phyloP scores from a whole-genome alignment of 805 yeast genomes.

The Schwanniomyces occidentalis region DNA sequence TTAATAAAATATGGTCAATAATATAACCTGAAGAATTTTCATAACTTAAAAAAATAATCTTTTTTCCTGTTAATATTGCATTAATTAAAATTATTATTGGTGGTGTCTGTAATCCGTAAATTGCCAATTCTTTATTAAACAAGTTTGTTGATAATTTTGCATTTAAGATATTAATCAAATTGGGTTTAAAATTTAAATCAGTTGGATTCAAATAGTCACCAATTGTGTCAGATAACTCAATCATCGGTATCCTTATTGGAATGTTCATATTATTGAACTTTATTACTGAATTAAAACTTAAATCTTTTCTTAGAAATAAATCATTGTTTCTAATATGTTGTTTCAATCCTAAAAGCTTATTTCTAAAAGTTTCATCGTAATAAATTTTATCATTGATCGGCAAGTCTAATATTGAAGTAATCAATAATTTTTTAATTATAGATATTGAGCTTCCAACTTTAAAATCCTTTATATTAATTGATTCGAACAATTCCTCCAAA shows the following conservation, averaged over 20 bases:
- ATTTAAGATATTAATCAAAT: slow-evolving; percentile 33
- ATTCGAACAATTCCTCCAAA: slow-evolving; percentile 28
- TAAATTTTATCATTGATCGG: slow-evolving; percentile 44
- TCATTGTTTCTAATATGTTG: slow-evolving; percentile 24
- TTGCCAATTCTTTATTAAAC: slow-evolving; percentile 49
- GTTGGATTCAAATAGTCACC: slow-evolving; percentile 49
- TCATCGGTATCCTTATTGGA: slow-evolving; percentile 45
- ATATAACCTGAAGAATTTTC: slow-evolving; percentile 44
- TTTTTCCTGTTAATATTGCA: slow-evolving; percentile 40
- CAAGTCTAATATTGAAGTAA: slow-evolving; percentile 44
- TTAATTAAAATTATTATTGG: slow-evolving; percentile 37
- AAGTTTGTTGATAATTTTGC: slow-evolving; percentile 33
- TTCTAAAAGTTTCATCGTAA: slow-evolving; percentile 38
- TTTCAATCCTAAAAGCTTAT: slow-evolving; percentile 33
- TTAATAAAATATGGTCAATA: slow-evolving; percentile 39
- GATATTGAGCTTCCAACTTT: slow-evolving; percentile 22
- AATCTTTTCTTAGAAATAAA: slow-evolving; percentile 43
- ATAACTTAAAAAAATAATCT: slow-evolving; percentile 39
- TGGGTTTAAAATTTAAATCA: slow-evolving; percentile 42
- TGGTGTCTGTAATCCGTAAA: slow-evolving; percentile 56
- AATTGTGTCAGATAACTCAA: slow-evolving; percentile 40
- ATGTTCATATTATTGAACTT: slow-evolving; percentile 42
- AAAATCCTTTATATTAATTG: slow-evolving; percentile 34
- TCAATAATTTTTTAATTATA: slow-evolving; percentile 35
- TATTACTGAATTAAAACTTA: slow-evolving; percentile 41